These are phyloP conservation scores for Cyclotella distinguenda DNA, from an alignment of 108 stramenopile species.

Conservation along the genomic window DNA sequence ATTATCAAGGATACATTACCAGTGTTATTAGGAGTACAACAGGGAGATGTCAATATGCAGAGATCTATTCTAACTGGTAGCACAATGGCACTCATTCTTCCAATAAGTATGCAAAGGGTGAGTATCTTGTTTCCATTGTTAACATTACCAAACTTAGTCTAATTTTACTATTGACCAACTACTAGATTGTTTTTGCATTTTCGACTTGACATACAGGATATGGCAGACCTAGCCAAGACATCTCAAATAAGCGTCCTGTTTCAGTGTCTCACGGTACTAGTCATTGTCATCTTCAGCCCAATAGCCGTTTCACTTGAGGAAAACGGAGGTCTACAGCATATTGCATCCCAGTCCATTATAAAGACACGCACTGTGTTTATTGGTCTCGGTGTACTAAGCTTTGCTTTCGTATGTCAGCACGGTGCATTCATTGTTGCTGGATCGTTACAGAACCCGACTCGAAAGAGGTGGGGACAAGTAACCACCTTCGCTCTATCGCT, in stretches of 20 bases:
- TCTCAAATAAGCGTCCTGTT: constrained; percentile 34
- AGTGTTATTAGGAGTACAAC: constrained; percentile 57
- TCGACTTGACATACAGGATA: constrained; percentile 41
- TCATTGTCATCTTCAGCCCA: constrained; percentile 39
- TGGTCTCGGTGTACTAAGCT: constrained; percentile 43
- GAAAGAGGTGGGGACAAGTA: constrained; percentile 38
- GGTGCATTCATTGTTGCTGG: constrained; percentile 47
- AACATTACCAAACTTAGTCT: too few species aligned
- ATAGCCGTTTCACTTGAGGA: constrained; percentile 16
- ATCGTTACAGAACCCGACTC: constrained; percentile 39
- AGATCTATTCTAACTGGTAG: constrained; percentile 59
- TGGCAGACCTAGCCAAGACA: constrained; percentile 78
- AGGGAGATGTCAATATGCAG: constrained; percentile 43
- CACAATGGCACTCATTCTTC: constrained; percentile 62
- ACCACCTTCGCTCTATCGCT: constrained; percentile 34
- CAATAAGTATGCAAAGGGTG: constrained; percentile 67
- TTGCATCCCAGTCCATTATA: constrained; percentile 26
- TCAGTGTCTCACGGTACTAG: constrained; percentile 28
- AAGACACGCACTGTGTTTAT: constrained; percentile 32
- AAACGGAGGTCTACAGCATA: constrained; percentile 28
- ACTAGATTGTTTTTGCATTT: neutral
- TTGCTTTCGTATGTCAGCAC: constrained; percentile 54
- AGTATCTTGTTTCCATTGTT: neutral
- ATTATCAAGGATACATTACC: constrained; percentile 85
- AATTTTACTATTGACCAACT: too few species aligned